Evolutionary conservation across 1,139 yeast species (phyloP).

Genomic region (Scheffersomyces illinoinensis): DNA sequence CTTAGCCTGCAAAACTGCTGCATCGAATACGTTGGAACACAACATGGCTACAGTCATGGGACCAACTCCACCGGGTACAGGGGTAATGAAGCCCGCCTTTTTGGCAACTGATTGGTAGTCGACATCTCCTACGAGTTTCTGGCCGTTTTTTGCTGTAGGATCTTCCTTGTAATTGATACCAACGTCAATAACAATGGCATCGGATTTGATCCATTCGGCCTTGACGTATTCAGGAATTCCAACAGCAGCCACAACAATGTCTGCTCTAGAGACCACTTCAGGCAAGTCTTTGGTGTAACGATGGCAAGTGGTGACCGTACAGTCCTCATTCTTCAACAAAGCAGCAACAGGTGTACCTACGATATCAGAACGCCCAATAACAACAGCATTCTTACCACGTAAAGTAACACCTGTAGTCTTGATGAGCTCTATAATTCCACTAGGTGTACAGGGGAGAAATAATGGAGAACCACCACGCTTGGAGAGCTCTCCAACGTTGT

Average conservation of each 20-base stretch:
- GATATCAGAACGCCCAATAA: conserved; percentile 78
- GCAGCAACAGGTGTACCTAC: conserved; percentile 83
- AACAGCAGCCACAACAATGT: conserved; percentile 74
- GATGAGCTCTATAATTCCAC: conserved; percentile 69
- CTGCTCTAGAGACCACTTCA: conserved; percentile 58
- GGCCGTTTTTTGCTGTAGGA: conserved; percentile 59
- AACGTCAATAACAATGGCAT: conserved; percentile 72
- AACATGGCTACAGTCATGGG: conserved; percentile 90
- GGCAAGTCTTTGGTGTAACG: conserved; percentile 57
- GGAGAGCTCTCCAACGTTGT: conserved; percentile 73
- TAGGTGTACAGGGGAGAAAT: conserved; percentile 80
- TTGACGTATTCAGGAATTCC: conserved; percentile 71
- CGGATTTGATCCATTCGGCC: conserved; percentile 71
- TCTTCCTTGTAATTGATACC: conserved; percentile 78
- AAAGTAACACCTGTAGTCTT: conserved; percentile 60
- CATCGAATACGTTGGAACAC: conserved; percentile 64
- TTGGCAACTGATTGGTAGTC: conserved; percentile 59
- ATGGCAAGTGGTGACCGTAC: conserved; percentile 76
- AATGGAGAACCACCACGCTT: conserved; percentile 72
- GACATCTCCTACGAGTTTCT: conserved; percentile 74
- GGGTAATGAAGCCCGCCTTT: conserved; percentile 66
- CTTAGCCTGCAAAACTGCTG: conserved; percentile 59
- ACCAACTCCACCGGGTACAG: conserved; percentile 89
- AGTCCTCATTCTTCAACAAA: conserved; percentile 67
- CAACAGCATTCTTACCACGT: conserved; percentile 72